These are phyloP conservation scores for Fomitiporia mediterranea DNA, from an alignment of 1,284 basidiomycete species.

Conservation along the genomic window DNA sequence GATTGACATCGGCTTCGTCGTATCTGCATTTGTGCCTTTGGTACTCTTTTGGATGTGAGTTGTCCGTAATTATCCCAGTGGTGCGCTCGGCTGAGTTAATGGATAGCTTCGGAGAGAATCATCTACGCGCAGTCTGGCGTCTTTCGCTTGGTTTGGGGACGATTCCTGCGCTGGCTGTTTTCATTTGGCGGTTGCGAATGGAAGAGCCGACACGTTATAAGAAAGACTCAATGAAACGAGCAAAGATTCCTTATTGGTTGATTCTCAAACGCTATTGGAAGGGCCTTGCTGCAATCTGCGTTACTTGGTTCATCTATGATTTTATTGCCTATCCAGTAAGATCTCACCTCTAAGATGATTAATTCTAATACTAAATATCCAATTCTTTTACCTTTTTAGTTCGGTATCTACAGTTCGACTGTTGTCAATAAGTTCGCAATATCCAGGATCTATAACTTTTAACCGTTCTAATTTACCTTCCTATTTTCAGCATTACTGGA, in stretches of 20 bases:
- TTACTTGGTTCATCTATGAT: slow-evolving; percentile 85
- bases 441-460: neutral
- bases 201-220: slow-evolving; percentile 70
- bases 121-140: slow-evolving; percentile 85
- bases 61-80: neutral
- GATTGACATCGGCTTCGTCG: slow-evolving; percentile 88
- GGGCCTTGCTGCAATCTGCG: slow-evolving; percentile 61
- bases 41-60: slow-evolving; percentile 82
- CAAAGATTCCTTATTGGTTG: slow-evolving; percentile 70
- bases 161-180: slow-evolving; percentile 74
- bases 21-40: slow-evolving; percentile 79
- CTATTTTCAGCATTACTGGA: slow-evolving; percentile 55
- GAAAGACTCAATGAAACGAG: slow-evolving; percentile 71
- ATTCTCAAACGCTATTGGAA: slow-evolving; percentile 80
- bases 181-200: slow-evolving; percentile 87
- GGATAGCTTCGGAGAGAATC: slow-evolving; percentile 66
- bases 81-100: neutral
- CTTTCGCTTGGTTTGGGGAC: slow-evolving; percentile 85
- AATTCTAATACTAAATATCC: neutral
- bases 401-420: slow-evolving; percentile 82
- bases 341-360: neutral
- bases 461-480: too few relatives aligned
- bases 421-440: slow-evolving; percentile 57
- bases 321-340: slow-evolving; percentile 58
- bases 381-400: slow-evolving; percentile 37